phyloP scores from a whole-genome alignment of 1,139 yeast genomes.

The Pichia norvegensis region DNA sequence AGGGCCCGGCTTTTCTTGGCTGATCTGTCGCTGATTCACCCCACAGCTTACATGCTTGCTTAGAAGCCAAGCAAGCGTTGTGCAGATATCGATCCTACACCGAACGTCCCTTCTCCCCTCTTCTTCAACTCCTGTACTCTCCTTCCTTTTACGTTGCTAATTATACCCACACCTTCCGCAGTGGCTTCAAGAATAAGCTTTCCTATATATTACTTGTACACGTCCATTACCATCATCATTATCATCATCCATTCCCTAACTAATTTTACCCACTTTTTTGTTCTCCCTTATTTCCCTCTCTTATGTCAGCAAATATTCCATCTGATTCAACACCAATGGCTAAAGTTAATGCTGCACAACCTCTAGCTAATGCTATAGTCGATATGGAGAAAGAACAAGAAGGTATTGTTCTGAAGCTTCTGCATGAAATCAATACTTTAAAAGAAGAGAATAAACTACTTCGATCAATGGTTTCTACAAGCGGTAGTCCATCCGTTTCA shows the following conservation, averaged over 20 bases:
- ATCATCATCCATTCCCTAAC: too few species aligned
- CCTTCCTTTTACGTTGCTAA: neutral
- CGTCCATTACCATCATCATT: too few species aligned
- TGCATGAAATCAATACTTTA: conserved; percentile 46
- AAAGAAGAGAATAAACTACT: conserved; percentile 44
- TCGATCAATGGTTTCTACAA: conserved; percentile 14
- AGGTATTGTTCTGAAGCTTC: conserved; percentile 50
- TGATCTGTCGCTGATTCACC: too few species aligned
- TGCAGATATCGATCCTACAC: too few species aligned
- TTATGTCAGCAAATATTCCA: neutral
- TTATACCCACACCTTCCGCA: neutral
- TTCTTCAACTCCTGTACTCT: neutral
- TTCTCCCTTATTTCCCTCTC: too few species aligned
- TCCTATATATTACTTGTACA: too few species aligned
- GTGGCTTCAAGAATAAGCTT: neutral
- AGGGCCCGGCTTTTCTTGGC: too few species aligned
- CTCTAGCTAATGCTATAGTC: conserved; percentile 33
- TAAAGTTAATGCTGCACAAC: neutral
- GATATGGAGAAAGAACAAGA: conserved; percentile 66
- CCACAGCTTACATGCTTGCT: too few species aligned
- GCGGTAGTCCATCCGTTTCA: neutral
- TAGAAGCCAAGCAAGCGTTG: too few species aligned
- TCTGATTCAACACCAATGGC: neutral
- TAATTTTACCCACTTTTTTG: too few species aligned
- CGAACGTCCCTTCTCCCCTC: neutral